phyloP scores from a whole-genome alignment of 805 yeast species.

The Candida glaebosa region DNA sequence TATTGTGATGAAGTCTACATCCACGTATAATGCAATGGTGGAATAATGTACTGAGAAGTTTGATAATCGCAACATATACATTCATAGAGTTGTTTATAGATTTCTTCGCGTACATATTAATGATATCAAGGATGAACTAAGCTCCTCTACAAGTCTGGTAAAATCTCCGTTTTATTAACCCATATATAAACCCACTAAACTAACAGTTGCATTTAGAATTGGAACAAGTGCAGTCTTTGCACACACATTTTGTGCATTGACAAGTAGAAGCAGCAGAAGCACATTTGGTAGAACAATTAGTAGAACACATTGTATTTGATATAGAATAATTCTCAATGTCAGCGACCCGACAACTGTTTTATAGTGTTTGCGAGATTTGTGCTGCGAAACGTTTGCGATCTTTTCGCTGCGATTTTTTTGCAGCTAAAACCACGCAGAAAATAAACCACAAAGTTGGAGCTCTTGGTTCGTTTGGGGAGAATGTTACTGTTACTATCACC shows the following conservation, averaged over 20 bases:
- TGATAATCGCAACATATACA: background rate
- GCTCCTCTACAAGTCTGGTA: background rate
- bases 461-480: too few relatives aligned
- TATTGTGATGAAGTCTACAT: too few relatives aligned
- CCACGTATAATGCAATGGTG: too few relatives aligned
- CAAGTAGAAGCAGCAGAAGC: slow-evolving; percentile 1
- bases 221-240: background rate
- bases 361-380: background rate
- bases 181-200: background rate
- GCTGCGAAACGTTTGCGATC: background rate
- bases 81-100: slow-evolving; percentile 1
- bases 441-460: slow-evolving; percentile 1
- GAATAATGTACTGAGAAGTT: background rate
- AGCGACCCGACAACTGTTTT: background rate
- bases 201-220: background rate
- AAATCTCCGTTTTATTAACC: background rate
- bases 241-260: background rate
- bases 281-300: background rate
- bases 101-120: background rate
- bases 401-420: background rate
- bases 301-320: slow-evolving; percentile 1
- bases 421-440: background rate
- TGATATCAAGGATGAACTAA: background rate
- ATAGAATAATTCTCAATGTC: background rate
- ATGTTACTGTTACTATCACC: too few relatives aligned